phyloP scores from a whole-genome alignment of 148 eudicot genomes.

The Vaccinium myrtillus region DNA sequence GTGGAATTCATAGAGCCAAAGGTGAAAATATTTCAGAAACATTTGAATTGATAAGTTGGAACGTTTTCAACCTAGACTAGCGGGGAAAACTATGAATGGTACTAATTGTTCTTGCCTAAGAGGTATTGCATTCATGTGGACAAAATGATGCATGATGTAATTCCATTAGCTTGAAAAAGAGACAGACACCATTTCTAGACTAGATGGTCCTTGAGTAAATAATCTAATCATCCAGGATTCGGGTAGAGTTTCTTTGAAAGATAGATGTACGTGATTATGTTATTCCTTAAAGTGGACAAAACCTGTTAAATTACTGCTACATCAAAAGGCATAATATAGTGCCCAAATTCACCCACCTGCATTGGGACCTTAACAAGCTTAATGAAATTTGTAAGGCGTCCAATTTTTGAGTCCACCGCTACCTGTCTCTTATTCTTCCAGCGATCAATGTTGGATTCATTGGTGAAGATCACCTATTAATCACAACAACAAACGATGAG shows the following conservation, averaged over 20 bases:
- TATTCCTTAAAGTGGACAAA: neutral
- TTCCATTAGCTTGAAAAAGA: neutral
- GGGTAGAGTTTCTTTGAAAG: neutral
- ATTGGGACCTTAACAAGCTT: constrained; percentile 72
- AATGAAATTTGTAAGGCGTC: constrained; percentile 74
- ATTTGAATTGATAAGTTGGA: neutral
- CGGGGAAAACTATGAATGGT: neutral
- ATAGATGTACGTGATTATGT: neutral
- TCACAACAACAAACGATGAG: constrained; percentile 7
- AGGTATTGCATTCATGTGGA: neutral
- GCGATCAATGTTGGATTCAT: constrained; percentile 92
- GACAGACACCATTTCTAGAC: neutral
- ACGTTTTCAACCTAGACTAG: neutral
- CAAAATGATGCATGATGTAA: neutral
- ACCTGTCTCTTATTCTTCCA: constrained; percentile 90
- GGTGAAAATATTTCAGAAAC: constrained; percentile 2
- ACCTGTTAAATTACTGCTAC: neutral
- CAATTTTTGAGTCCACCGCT: constrained; percentile 93
- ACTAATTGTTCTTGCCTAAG: neutral
- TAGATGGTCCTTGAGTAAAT: neutral
- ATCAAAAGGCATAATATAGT: neutral
- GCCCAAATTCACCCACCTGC: constrained; percentile 49
- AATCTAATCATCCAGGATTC: neutral
- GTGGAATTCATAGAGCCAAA: neutral
- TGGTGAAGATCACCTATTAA: constrained; percentile 78